Percentiles rank a stretch among this genome's conserved stretches.
Conservation (phyloP, 2,329 filamentous ascomycete species). For the Colletotrichum truncatum region DNA sequence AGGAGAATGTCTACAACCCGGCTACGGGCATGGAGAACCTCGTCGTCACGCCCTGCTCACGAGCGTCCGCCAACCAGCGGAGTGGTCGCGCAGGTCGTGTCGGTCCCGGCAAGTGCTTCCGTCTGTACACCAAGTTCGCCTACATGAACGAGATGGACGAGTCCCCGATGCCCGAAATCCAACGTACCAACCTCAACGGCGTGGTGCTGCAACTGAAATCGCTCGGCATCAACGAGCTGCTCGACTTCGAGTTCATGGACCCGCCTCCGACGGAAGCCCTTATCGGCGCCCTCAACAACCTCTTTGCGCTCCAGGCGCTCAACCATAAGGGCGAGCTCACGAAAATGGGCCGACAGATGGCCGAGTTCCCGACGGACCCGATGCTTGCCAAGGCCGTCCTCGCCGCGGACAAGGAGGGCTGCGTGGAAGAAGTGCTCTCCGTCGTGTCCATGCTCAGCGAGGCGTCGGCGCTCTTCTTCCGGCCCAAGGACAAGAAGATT, state of each 20-base stretch:
- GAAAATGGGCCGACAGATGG: constrained; percentile 91
- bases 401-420: constrained; percentile 88
- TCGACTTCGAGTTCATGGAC: constrained; percentile 97
- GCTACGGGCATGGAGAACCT: constrained; percentile 92
- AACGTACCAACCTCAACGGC: constrained; percentile 85
- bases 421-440: constrained; percentile 90
- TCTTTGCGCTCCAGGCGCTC: constrained; percentile 90
- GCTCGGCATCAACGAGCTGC: constrained; percentile 88
- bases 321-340: constrained; percentile 91
- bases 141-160: constrained; percentile 96
- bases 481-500: constrained; percentile 96
- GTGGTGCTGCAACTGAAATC: constrained; percentile 89
- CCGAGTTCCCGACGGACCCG: constrained; percentile 91
- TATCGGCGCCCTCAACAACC: constrained; percentile 86
- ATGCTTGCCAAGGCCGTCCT: constrained; percentile 92
- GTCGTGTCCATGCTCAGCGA: constrained; percentile 96
- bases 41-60: constrained; percentile 89
- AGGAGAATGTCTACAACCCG: constrained; percentile 94
- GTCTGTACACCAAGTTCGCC: constrained; percentile 91
- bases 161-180: constrained; percentile 91
- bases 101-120: constrained; percentile 90
- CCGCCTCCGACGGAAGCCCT: constrained; percentile 89
- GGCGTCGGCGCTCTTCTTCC: constrained; percentile 88
- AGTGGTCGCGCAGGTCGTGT: constrained; percentile 93
- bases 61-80: constrained; percentile 91